phyloP scores from a whole-genome alignment of 1,284 basidiomycete genomes.

The Apiotrichum sp. region DNA sequence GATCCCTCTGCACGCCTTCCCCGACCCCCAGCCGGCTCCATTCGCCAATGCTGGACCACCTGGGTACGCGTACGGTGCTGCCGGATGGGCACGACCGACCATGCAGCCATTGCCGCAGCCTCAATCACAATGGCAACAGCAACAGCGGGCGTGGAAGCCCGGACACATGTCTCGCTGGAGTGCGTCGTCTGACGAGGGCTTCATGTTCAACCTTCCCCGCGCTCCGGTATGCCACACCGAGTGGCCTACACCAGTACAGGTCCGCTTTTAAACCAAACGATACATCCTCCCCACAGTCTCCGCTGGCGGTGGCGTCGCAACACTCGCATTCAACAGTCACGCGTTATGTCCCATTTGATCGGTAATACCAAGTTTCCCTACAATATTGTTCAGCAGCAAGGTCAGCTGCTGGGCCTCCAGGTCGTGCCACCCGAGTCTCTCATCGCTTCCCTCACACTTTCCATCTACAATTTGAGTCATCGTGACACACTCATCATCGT shows the following conservation, averaged over 20 bases:
- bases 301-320: not conserved
- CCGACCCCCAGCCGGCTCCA: conserved; percentile 51
- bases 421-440: not conserved
- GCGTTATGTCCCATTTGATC: conserved; percentile 1
- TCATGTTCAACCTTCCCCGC: conserved; percentile 11
- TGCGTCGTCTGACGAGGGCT: conserved; percentile 15
- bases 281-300: not conserved
- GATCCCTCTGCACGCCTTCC: conserved; percentile 4
- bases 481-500: not conserved
- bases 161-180: conserved; percentile 15
- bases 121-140: not conserved
- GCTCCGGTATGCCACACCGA: conserved; percentile 11
- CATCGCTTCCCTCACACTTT: not conserved
- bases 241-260: conserved; percentile 14
- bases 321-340: not conserved
- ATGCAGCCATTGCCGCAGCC: conserved; percentile 2
- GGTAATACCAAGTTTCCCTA: not conserved
- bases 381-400: not conserved
- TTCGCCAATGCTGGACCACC: conserved; percentile 88
- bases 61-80: conserved; percentile 48
- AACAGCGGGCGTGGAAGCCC: conserved; percentile 7
- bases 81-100: conserved; percentile 1
- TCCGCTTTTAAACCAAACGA: conserved; percentile 1
- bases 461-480: not conserved
- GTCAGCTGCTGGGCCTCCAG: not conserved